phyloP scores from a whole-genome alignment of 2,329 filamentous ascomycete species.

The Ustilaginoidea virens region DNA sequence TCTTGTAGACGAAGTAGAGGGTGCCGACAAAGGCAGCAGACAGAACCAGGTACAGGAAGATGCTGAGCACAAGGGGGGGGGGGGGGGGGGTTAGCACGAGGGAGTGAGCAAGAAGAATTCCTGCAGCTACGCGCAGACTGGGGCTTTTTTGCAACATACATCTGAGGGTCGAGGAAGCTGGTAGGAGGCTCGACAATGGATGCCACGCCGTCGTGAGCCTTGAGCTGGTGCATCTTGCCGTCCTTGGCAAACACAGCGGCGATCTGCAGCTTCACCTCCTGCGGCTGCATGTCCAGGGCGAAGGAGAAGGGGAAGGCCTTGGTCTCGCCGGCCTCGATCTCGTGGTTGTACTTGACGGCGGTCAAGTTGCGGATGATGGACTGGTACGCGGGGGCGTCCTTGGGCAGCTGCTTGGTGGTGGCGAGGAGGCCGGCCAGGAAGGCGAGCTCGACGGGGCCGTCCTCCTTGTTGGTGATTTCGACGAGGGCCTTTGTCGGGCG shows the following conservation, averaged over 20 bases:
- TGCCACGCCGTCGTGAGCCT: conserved; percentile 69
- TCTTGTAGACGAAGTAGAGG: conserved; percentile 94
- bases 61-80: conserved; percentile 33
- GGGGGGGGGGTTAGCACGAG: background rate
- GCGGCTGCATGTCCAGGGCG: conserved; percentile 80
- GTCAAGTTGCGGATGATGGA: conserved; percentile 75
- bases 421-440: conserved; percentile 65
- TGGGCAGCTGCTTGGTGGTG: conserved; percentile 35
- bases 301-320: conserved; percentile 71
- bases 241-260: conserved; percentile 57
- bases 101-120: no score
- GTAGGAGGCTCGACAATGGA: conserved; percentile 80
- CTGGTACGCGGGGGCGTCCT: conserved; percentile 25
- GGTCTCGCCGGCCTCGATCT: conserved; percentile 61
- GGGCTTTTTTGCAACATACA: no score
- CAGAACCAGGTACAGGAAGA: conserved; percentile 95
- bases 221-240: conserved; percentile 58
- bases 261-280: conserved; percentile 69
- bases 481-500: conserved; percentile 70
- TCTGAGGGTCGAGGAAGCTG: conserved; percentile 87
- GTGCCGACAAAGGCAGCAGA: conserved; percentile 61
- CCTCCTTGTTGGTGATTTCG: conserved; percentile 73
- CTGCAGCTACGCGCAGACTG: no score
- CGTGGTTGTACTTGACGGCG: conserved; percentile 53
- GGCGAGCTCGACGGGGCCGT: conserved; percentile 55